Conservation (phyloP, 805 yeast genomes). For the Zygotorulaspora chibaensis region DNA sequence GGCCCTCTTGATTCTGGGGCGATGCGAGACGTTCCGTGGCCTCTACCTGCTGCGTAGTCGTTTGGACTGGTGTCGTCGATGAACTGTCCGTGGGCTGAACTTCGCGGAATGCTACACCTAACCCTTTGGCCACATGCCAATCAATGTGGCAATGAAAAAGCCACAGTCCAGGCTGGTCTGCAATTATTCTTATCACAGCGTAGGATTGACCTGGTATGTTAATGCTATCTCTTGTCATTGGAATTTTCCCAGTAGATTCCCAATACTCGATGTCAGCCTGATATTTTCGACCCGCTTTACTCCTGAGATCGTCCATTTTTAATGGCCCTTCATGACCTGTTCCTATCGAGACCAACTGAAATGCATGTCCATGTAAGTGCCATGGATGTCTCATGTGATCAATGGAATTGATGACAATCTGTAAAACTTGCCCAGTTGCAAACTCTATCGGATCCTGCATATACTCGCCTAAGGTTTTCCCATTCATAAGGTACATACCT, state of each 20-base stretch:
- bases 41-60: too few relatives aligned
- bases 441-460: constrained; percentile 44
- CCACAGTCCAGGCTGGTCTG: constrained; percentile 77
- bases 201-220: constrained; percentile 56
- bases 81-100: neutral
- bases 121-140: constrained; percentile 66
- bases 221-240: constrained; percentile 58
- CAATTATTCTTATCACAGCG: constrained; percentile 52
- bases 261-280: constrained; percentile 20
- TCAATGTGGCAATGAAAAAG: constrained; percentile 75
- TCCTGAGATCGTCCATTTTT: constrained; percentile 35
- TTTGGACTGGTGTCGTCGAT: too few relatives aligned
- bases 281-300: constrained; percentile 41
- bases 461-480: constrained; percentile 56
- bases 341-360: constrained; percentile 48
- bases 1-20: constrained; percentile 2
- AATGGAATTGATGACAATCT: constrained; percentile 58
- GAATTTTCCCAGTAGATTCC: constrained; percentile 39
- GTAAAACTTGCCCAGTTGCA: constrained; percentile 49
- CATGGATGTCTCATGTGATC: constrained; percentile 68
- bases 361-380: constrained; percentile 59
- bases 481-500: constrained; percentile 47
- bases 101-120: constrained; percentile 42
- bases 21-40: neutral
- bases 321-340: constrained; percentile 41